phyloP scores from a whole-genome alignment of 176 grass and related monocot genomes.

The Ampelocalamus luodianensis region DNA sequence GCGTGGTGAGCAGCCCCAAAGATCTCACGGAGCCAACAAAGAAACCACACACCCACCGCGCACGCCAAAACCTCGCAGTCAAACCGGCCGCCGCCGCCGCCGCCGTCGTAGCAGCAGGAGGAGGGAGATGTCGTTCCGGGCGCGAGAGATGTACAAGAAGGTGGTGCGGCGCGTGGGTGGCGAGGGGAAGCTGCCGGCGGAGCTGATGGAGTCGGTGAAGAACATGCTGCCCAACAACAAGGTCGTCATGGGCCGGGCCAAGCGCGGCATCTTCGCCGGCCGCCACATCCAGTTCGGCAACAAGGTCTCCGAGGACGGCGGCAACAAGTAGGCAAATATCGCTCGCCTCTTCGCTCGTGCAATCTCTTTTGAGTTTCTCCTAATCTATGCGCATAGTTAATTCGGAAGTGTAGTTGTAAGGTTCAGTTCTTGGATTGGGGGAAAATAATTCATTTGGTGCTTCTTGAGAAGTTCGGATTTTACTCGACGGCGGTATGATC shows the following conservation, averaged over 20 bases:
- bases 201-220: constrained; percentile 75
- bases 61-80: constrained; percentile 38
- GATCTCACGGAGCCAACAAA: constrained; percentile 2
- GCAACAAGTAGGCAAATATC: constrained; percentile 81
- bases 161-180: constrained; percentile 65
- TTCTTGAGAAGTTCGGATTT: not conserved
- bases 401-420: not conserved
- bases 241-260: constrained; percentile 83
- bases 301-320: constrained; percentile 91
- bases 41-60: not conserved
- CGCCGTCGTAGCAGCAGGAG: not conserved
- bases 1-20: not conserved
- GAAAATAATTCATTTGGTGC: not conserved
- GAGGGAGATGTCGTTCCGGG: constrained; percentile 74
- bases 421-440: not conserved
- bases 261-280: constrained; percentile 93
- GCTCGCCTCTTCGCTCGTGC: not conserved
- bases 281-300: constrained; percentile 94
- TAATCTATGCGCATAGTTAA: constrained; percentile 10
- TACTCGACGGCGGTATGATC: not conserved
- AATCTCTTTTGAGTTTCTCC: constrained; percentile 13
- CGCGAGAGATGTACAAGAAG: constrained; percentile 85
- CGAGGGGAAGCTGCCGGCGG: constrained; percentile 57
- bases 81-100: constrained; percentile 31
- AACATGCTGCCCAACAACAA: constrained; percentile 71